Conservation (phyloP, 495 filamentous ascomycete species). For the Aspergillus campestris region DNA sequence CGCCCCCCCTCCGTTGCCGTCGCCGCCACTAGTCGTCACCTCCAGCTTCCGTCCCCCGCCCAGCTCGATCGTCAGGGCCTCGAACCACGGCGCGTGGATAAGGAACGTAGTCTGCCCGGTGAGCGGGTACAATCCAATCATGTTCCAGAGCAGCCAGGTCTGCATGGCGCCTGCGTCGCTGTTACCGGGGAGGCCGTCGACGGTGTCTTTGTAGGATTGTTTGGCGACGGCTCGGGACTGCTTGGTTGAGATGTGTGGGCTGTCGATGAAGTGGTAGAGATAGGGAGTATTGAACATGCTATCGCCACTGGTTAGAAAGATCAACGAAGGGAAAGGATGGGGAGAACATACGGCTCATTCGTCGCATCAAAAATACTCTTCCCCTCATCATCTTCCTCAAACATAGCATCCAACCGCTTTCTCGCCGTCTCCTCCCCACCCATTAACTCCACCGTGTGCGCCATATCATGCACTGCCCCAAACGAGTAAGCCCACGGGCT, state of each 20-base stretch:
- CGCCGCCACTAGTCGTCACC: slow-evolving; percentile 37
- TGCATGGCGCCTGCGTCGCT: slow-evolving; percentile 53
- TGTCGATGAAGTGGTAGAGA: slow-evolving; percentile 59
- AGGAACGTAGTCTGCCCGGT: slow-evolving; percentile 48
- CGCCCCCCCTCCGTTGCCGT: slow-evolving; percentile 28
- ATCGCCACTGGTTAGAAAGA: not conserved
- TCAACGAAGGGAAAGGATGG: not conserved
- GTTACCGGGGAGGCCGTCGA: slow-evolving; percentile 46
- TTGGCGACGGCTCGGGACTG: slow-evolving; percentile 31
- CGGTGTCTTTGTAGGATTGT: slow-evolving; percentile 26
- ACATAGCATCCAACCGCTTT: slow-evolving; percentile 35
- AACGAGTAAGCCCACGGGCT: slow-evolving; percentile 64
- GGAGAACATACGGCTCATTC: slow-evolving; percentile 49
- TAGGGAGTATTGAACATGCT: slow-evolving; percentile 60
- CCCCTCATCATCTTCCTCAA: slow-evolving; percentile 37
- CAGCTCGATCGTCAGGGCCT: slow-evolving; percentile 39
- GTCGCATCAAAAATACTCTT: slow-evolving; percentile 55
- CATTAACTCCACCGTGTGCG: slow-evolving; percentile 44
- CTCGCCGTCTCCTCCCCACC: slow-evolving; percentile 42
- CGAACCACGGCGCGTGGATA: slow-evolving; percentile 49
- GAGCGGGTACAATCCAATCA: slow-evolving; percentile 52
- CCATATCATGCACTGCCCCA: slow-evolving; percentile 60
- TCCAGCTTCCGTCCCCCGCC: slow-evolving; percentile 35
- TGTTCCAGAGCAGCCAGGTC: slow-evolving; percentile 52
- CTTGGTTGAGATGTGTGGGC: slow-evolving; percentile 44